Evolutionary conservation across 169 alveolate species (phyloP).

Genomic region (Sarcocystis neurona): DNA sequence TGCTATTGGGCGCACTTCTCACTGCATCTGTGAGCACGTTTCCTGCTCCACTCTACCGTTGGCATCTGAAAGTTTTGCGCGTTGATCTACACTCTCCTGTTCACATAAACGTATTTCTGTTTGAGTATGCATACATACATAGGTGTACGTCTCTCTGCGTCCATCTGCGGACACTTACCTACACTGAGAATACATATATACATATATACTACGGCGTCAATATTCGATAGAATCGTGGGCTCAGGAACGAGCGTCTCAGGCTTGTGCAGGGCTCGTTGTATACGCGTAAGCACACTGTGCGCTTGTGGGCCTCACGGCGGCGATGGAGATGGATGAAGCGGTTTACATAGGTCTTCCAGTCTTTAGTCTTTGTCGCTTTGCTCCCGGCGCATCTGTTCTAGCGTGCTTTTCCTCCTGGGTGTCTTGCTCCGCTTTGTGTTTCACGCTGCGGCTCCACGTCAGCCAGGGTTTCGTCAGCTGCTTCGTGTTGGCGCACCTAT

Average conservation of each 20-base stretch:
- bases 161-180: not conserved
- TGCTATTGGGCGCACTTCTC: no score
- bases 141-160: not conserved
- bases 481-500: not conserved
- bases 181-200: not conserved
- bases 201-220: not conserved
- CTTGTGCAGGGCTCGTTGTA: not conserved
- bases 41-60: no score
- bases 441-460: not conserved
- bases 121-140: not conserved
- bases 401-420: not conserved
- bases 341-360: not conserved
- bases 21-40: no score
- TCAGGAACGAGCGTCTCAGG: not conserved
- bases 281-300: not conserved
- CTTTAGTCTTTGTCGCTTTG: not conserved
- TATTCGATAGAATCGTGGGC: not conserved
- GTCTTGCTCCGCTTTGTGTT: not conserved
- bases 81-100: no score
- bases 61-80: no score
- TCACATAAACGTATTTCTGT: no score
- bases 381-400: not conserved
- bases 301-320: not conserved
- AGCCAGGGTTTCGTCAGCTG: not conserved
- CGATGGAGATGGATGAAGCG: not conserved